Conservation (phyloP, 2,329 filamentous ascomycete genomes). For the Colletotrichum theobromicola region DNA sequence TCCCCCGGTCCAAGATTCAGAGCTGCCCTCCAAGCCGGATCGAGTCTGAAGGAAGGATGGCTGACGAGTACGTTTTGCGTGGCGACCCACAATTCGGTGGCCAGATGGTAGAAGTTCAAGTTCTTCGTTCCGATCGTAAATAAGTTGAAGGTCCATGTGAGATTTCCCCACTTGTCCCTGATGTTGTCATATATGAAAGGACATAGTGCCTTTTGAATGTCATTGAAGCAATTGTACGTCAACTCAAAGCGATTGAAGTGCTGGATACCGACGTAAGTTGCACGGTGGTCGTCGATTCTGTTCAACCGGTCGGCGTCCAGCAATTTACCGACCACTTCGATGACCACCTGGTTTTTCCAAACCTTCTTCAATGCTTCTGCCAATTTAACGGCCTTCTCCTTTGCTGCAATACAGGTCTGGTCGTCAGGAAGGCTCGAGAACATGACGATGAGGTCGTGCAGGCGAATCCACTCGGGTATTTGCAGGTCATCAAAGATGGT, state of each 20-base stretch:
- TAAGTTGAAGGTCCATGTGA: not conserved
- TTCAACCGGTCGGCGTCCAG: not conserved
- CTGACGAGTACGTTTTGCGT: not conserved
- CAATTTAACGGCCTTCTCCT: constrained; percentile 24
- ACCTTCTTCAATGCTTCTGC: constrained; percentile 8
- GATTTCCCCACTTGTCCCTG: not conserved
- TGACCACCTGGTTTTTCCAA: not conserved
- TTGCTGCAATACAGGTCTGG: constrained; percentile 2
- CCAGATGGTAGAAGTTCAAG: not conserved
- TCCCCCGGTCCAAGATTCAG: not conserved
- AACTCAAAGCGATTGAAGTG: constrained; percentile 28
- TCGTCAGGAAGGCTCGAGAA: constrained; percentile 21
- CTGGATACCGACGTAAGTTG: constrained; percentile 37
- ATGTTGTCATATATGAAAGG: constrained; percentile 40
- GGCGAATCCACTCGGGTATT: constrained; percentile 39
- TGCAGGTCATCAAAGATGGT: constrained; percentile 33
- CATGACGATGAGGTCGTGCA: constrained; percentile 29
- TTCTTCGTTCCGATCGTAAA: not conserved
- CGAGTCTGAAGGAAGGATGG: not conserved
- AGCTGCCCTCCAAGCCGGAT: not conserved
- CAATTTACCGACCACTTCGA: not conserved
- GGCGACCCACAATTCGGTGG: not conserved
- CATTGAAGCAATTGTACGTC: constrained; percentile 31
- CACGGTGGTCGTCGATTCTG: constrained; percentile 37
- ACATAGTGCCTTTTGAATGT: constrained; percentile 38